Conservation (phyloP, 2,329 filamentous ascomycete genomes). For the Alternaria dauci region DNA sequence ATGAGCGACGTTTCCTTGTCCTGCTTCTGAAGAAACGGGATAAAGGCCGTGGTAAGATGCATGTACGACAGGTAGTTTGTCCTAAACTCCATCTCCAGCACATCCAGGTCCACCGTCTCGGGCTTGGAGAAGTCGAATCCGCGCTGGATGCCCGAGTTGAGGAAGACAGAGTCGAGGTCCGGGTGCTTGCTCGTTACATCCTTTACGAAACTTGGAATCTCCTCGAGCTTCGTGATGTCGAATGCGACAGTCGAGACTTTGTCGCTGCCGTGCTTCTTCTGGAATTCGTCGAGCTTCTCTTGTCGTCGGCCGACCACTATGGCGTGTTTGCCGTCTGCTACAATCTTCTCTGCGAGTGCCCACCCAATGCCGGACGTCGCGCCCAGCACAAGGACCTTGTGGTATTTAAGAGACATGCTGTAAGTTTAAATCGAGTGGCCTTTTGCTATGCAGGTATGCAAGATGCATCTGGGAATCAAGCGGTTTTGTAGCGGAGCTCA, state of each 20-base stretch:
- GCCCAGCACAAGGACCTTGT: constrained; percentile 63
- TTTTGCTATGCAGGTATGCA: not conserved
- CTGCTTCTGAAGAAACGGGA: constrained; percentile 59
- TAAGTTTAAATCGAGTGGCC: not conserved
- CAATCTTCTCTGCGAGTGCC: constrained; percentile 59
- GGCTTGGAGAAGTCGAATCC: constrained; percentile 60
- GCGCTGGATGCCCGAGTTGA: constrained; percentile 64
- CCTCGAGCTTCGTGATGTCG: constrained; percentile 61
- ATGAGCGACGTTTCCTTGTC: constrained; percentile 54
- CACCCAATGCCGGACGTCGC: constrained; percentile 62
- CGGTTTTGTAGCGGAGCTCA: constrained; percentile 5
- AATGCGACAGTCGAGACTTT: constrained; percentile 58
- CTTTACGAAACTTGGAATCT: constrained; percentile 57
- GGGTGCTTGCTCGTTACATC: constrained; percentile 56
- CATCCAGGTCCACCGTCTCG: constrained; percentile 55
- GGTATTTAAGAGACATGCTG: constrained; percentile 58
- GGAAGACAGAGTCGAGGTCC: constrained; percentile 61
- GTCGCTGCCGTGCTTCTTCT: constrained; percentile 56
- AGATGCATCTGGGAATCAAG: not conserved
- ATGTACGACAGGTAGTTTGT: constrained; percentile 62
- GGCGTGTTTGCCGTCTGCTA: constrained; percentile 58
- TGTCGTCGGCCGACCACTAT: constrained; percentile 62
- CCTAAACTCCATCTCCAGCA: constrained; percentile 57
- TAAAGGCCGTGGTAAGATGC: constrained; percentile 59
- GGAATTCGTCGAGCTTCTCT: constrained; percentile 60